Base-by-base conservation (phyloP, 495 filamentous ascomycete species). In the Pseudevernia furfuracea region DNA sequence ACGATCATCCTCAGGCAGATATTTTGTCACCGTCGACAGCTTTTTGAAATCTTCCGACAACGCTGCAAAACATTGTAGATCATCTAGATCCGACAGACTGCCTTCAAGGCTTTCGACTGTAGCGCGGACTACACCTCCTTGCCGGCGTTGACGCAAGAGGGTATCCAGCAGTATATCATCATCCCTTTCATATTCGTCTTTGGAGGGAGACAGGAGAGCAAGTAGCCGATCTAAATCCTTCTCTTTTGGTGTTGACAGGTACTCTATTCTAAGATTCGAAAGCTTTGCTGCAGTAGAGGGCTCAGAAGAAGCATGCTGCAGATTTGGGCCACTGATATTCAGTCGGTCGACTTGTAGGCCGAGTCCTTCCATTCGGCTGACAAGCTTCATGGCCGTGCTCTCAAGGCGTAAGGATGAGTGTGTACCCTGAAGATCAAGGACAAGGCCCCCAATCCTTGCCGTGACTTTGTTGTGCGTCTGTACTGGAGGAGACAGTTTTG, bases 141-240 rank as follows among this genome's bases (percentile, higher is more conserved):
- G 92, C 69, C 85, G 84, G 61, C 95, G 80, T 73, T 99, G 95
- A n/a, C 89, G 82, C 30, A 97, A 76, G 3, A 99, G 80, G 0
- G 89, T 96, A 65, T 97, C 94, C 15, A 97, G 80, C 77, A 99
- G 85, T 64, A 99, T 96, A 70, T 97, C 95, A 69, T 96, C 92
- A 66, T 92, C 89, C 55, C 89, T 84, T 62, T 95, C 92, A 70
- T 95, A 97, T 67, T 90, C 92, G 73, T 94, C 85, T 66, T 90
- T 92, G 3, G 92, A 96, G 0, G 95, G 95, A 14, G 89, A 96
- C 53, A 97, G 86, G 30, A 99, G 80, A 38, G 88, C 87, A 19
- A 99, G 76, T 10, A 99, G 81, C 53, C 87, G 82, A 67, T 89
- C 87, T 3, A 99, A 76, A 71, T 99, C 95, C 36, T 80, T 79